These are phyloP conservation scores for Baorangia bicolor DNA, from an alignment of 768 basidiomycete genomes.

Conservation along the genomic window DNA sequence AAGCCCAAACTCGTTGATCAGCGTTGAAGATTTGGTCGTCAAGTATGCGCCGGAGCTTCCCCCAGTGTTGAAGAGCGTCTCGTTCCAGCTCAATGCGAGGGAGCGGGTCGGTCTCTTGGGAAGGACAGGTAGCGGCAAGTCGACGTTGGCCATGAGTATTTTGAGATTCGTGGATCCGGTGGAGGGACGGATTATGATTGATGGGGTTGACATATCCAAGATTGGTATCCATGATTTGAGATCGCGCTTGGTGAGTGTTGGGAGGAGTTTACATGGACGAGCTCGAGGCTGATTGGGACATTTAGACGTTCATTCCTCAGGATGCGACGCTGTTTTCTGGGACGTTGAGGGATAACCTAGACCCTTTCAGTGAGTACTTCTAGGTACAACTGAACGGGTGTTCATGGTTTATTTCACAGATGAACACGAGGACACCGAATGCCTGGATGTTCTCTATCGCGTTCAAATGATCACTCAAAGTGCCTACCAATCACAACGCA, in stretches of 20 bases:
- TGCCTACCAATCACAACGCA: slow-evolving; percentile 46
- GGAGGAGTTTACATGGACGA: not conserved
- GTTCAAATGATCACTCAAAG: slow-evolving; percentile 71
- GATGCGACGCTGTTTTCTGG: slow-evolving; percentile 81
- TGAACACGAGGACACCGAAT: slow-evolving; percentile 78
- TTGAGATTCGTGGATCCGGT: slow-evolving; percentile 82
- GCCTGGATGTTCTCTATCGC: slow-evolving; percentile 75
- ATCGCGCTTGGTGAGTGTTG: slow-evolving; percentile 58
- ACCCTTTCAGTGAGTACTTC: slow-evolving; percentile 55
- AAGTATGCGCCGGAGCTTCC: slow-evolving; percentile 87
- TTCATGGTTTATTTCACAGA: slow-evolving; percentile 32
- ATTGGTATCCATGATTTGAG: slow-evolving; percentile 85
- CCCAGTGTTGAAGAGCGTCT: slow-evolving; percentile 70
- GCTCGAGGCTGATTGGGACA: not conserved
- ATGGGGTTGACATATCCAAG: slow-evolving; percentile 83
- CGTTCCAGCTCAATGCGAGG: slow-evolving; percentile 66
- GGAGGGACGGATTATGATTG: slow-evolving; percentile 73
- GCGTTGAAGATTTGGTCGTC: slow-evolving; percentile 72
- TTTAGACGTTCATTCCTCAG: slow-evolving; percentile 74
- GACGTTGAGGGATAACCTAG: slow-evolving; percentile 70
- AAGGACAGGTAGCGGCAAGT: slow-evolving; percentile 80
- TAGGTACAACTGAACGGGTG: not conserved
- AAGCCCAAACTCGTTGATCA: slow-evolving; percentile 54
- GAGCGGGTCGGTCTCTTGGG: slow-evolving; percentile 82
- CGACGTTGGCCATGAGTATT: slow-evolving; percentile 83